Conservation (phyloP, 306 rosid genomes). For the Acacia confusa region DNA sequence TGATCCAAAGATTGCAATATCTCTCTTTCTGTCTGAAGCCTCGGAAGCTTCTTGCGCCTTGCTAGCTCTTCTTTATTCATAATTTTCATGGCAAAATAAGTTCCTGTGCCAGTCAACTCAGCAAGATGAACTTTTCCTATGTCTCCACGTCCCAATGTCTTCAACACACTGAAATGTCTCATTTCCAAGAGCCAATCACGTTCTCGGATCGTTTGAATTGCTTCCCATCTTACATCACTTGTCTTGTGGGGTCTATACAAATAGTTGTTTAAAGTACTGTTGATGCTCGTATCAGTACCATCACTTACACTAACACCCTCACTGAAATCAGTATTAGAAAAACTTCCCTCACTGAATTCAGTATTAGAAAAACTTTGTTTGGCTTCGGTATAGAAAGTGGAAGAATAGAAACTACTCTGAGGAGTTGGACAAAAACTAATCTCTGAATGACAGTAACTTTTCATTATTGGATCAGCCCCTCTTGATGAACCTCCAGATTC, state of each 20-base stretch:
- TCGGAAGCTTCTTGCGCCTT: slow-evolving; percentile 77
- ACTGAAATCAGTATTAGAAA: slow-evolving; percentile 67
- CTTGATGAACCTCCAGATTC: slow-evolving; percentile 53
- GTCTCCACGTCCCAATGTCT: slow-evolving; percentile 89
- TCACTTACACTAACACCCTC: slow-evolving; percentile 87
- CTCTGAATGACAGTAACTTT: slow-evolving; percentile 41
- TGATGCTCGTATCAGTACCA: slow-evolving; percentile 85
- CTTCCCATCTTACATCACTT: slow-evolving; percentile 93
- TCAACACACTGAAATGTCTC: slow-evolving; percentile 76
- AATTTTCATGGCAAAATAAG: slow-evolving; percentile 94
- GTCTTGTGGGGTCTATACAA: slow-evolving; percentile 85
- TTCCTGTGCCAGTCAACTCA: slow-evolving; percentile 74
- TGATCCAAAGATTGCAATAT: slow-evolving; percentile 94
- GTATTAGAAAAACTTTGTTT: slow-evolving; percentile 78
- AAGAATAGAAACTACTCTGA: slow-evolving; percentile 68
- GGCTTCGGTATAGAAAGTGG: slow-evolving; percentile 72
- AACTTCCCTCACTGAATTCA: slow-evolving; percentile 82
- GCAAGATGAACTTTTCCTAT: slow-evolving; percentile 87
- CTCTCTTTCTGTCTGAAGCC: slow-evolving; percentile 93
- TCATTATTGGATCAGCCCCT: slow-evolving; percentile 38
- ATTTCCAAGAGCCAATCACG: slow-evolving; percentile 68
- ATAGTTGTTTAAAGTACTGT: slow-evolving; percentile 70
- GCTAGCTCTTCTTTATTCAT: slow-evolving; percentile 85
- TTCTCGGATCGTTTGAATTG: slow-evolving; percentile 73
- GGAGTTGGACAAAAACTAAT: slow-evolving; percentile 63